Base-by-base conservation (phyloP, 257 asterid species). In the Ehretia macrophylla region DNA sequence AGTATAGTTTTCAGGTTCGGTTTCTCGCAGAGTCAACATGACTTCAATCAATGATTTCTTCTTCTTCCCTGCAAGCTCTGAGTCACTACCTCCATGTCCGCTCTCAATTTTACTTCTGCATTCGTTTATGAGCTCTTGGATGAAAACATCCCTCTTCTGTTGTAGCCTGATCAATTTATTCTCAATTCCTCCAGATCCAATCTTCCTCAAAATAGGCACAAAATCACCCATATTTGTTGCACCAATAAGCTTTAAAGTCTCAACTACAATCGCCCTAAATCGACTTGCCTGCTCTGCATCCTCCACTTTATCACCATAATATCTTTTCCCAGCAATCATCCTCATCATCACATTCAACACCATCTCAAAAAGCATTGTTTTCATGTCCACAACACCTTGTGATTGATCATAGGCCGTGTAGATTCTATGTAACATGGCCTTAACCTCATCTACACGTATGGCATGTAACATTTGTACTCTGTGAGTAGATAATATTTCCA, bases 311-410 rank as follows among this genome's bases (percentile, higher is more conserved):
- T 77, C 78, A 0, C 82, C 80, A 35, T 59, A 81, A 63, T 67
- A 81, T 48, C 78, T 75, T 18, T 77, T 81, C 66, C 84, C 87
- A 23, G 84, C 79, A 22, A 81, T 81, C 87, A 81, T 81, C 57
- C 80, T 58, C 84, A 77, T 77, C 78, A 77, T 48, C 60, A 72
- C 75, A 47, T 81, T 81, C 77, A 69, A 71, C 56, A 72, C 63
- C 71, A 67, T 21, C 57, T 81, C 83, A 32, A 69, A 66, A 10
- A 77, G 66, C n/a, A 59, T 20, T 10, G 16, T 39, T 21, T 52
- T 52, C 57, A 52, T 52, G 39, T 52, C 57, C 39, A 55, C 51
- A 35, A 42, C 32, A 14, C 32, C 51, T 44, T n/a, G 51, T 1
- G 47, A 70, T 1, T 11, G 6, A 4, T n/a, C n/a, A n/a, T 77